Evolutionary conservation across 768 basidiomycete species (phyloP), one percentile per base, ranked within the genome.

Genomic region (Xanthoconium purpureum): DNA sequence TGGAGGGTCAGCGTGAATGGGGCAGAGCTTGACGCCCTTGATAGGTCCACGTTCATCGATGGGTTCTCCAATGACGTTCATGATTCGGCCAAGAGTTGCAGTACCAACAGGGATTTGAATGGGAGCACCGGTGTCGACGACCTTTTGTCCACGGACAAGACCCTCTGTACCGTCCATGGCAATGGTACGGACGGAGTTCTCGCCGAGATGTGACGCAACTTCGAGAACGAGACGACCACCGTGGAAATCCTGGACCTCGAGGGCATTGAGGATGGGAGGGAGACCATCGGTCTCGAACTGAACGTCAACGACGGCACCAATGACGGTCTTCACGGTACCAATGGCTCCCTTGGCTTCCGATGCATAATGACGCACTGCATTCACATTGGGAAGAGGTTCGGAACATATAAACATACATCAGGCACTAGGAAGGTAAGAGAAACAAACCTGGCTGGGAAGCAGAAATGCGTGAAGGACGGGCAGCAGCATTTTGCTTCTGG

Each of bases 91-190:
- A 57, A 99, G 88, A 55, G 92, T 95, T 56, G 83, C 92, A 59
- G 84, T 84, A 61, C 97, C 97, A 70, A 99, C 97, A 64, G 97
- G 97, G 61, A 99, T 92, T 77, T 83, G 82, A 77, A 99, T 99
- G 75, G 97, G 97, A 49, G 88, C 80, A 73, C 97, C 97, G 38
- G 96, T 97, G 78, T 98, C 97, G 69, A 97, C 71, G 70, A 98
- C 97, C 80, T 87, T 94, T 75, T 95, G 91, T 48, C 97, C 97
- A 77, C 97, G 94, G 63, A 99, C 95, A 70, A 99, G 91, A 91
- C 97, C 97, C 77, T 97, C 97, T 51, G 97, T 99, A 88, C 96
- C 95, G 72, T 98, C 97, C 97, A 99, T 99, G 69, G 97, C 97
- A 84, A 99, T 99, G 75, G 93, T 96, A 69, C 97, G 92, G 74